Conservation (phyloP, 495 filamentous ascomycete species). For the Baudoinia panamericana region DNA sequence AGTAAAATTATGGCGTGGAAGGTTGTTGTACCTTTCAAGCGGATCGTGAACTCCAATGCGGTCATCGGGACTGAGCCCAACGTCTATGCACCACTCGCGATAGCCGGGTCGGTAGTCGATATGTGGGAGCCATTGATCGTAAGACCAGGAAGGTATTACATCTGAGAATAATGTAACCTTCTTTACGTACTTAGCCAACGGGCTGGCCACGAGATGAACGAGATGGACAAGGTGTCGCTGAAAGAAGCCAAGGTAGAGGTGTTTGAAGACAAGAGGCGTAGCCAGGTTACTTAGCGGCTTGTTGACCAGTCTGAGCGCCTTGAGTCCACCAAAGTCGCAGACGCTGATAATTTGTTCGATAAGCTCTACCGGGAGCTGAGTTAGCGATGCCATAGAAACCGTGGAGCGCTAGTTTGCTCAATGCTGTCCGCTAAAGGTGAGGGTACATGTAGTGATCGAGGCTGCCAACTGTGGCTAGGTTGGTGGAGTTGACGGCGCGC, state of each 20-base stretch:
- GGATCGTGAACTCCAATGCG: too few relatives aligned
- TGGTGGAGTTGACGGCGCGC: too few relatives aligned
- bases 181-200: constrained; percentile 5
- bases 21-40: too few relatives aligned
- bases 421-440: too few relatives aligned
- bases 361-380: constrained; percentile 3
- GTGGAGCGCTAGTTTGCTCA: too few relatives aligned
- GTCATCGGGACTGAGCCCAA: too few relatives aligned
- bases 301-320: neutral
- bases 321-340: neutral
- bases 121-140: too few relatives aligned
- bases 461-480: too few relatives aligned
- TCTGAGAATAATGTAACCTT: constrained; percentile 9
- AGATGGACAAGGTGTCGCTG: neutral
- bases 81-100: too few relatives aligned
- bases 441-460: too few relatives aligned
- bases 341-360: constrained; percentile 1
- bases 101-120: too few relatives aligned
- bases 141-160: neutral
- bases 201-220: neutral
- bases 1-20: constrained; percentile 2
- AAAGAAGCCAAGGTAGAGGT: constrained; percentile 5
- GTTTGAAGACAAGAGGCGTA: constrained; percentile 5
- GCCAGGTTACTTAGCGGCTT: neutral
- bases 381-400: too few relatives aligned